A percentile compares a stretch with the other conserved stretches of the same genome.
Evolutionary conservation across 2,329 filamentous ascomycete species (phyloP).

Genomic region (Pseudocercospora crystallina): DNA sequence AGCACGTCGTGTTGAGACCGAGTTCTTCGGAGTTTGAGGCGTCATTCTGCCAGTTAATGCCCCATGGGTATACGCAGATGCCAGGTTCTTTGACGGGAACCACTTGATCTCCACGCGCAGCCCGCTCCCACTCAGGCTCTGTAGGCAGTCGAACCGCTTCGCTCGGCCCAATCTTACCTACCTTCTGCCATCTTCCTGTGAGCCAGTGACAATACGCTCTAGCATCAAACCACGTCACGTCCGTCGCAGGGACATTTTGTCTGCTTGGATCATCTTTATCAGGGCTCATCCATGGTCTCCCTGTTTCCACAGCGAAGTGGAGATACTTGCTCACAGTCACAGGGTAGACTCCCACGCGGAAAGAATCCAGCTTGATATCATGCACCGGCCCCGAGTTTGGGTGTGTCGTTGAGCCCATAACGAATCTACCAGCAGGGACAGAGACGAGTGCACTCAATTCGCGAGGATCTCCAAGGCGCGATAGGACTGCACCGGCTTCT

Average conservation of each 20-base stretch:
- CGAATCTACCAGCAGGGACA: background rate
- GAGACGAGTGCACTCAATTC: background rate
- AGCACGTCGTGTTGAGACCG: background rate
- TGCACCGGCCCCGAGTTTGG: conserved; percentile 1
- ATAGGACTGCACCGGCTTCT: conserved; percentile 2
- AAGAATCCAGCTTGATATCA: background rate
- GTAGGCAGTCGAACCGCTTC: conserved; percentile 5
- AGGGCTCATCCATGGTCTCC: conserved; percentile 1
- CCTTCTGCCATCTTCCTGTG: background rate
- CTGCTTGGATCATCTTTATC: background rate
- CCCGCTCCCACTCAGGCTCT: conserved; percentile 11
- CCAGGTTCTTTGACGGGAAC: too few relatives aligned
- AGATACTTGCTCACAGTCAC: conserved; percentile 1
- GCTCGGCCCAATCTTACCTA: background rate
- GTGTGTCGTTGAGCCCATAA: background rate
- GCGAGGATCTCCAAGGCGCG: conserved; percentile 8
- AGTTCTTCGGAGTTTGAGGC: conserved; percentile 1
- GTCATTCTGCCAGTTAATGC: background rate
- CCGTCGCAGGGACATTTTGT: conserved; percentile 5
- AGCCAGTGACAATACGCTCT: background rate
- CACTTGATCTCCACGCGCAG: background rate
- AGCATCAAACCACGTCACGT: conserved; percentile 4
- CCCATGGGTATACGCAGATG: background rate
- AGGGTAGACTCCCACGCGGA: background rate
- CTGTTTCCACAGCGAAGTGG: background rate